Evolutionary conservation across 2,329 filamentous ascomycete genomes (phyloP), one percentile per base, ranked within the genome.

Genomic region (Tolypocladium nubicola): DNA sequence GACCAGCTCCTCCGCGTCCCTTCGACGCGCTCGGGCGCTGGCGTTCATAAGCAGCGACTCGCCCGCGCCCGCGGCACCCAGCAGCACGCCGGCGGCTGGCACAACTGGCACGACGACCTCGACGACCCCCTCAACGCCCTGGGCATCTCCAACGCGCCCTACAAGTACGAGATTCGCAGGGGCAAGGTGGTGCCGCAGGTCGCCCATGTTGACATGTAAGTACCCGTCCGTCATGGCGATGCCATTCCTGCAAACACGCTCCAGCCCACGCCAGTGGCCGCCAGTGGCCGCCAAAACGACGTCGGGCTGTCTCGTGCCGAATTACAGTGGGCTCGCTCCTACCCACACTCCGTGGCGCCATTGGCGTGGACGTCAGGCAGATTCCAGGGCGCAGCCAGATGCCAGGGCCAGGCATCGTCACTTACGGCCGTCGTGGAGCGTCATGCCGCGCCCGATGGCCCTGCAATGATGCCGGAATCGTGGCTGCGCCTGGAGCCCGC

Each of bases 111-210:
- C 21, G 57, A 58, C 55, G 53, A 58, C 30, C 62, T 66, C 54
- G 65, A 66, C 52, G 63, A 62, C 56, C 63, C 66, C 47, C 63
- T 70, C 52, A 64, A 67, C 63, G 65, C 64, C 30, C 65, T 71
- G 39, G 61, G 57, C 43, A 55, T 62, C 33, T 55, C 61, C 53
- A 64, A 65, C 62, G 62, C 60, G 38, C 65, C 68, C 38, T 61
- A 62, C 59, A 64, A 61, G 38, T 70, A 66, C 63, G 68, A 70
- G 56, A 64, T 70, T 50, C 65, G 67, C 45, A 59, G 65, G 54
- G 70, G 69, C 53, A 71, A 67, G 59, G 64, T 68, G 21, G 69
- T 71, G 54, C 68, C 66, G 43, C 66, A 62, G 47, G 61, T 61
- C 30, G 54, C 62, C 52, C 52, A 56, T 56, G 57, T 54, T 60